Conservation (phyloP, 1,284 basidiomycete genomes). For the Malassezia sympodialis region DNA sequence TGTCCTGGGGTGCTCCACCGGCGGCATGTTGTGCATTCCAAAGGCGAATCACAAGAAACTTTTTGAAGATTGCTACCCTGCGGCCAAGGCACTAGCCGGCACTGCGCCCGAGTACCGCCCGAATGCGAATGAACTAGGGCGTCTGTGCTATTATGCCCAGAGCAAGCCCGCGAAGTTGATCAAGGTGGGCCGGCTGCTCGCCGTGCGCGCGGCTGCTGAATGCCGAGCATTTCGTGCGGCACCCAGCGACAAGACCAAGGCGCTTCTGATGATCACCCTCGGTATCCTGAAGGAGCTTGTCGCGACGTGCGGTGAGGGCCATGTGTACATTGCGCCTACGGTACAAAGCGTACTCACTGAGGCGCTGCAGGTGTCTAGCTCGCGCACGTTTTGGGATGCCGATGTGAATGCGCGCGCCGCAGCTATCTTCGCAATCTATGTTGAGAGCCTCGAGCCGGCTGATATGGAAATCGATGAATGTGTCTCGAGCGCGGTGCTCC, state of each 20-base stretch:
- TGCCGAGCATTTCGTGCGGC: conserved; percentile 58
- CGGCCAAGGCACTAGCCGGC: conserved; percentile 64
- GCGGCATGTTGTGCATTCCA: conserved; percentile 49
- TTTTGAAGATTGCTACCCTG: conserved; percentile 81
- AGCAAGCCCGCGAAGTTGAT: conserved; percentile 80
- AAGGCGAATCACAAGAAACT: conserved; percentile 76
- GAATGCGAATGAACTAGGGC: conserved; percentile 67
- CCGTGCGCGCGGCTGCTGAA: conserved; percentile 65
- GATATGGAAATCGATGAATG: conserved; percentile 12
- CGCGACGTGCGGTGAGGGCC: conserved; percentile 78
- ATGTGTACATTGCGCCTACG: conserved; percentile 67
- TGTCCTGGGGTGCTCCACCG: background rate
- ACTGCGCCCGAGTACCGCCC: conserved; percentile 62
- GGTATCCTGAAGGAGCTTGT: conserved; percentile 73
- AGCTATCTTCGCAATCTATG: conserved; percentile 56
- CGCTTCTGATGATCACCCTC: conserved; percentile 79
- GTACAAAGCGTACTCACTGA: conserved; percentile 65
- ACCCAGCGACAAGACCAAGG: conserved; percentile 60
- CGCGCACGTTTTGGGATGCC: conserved; percentile 54
- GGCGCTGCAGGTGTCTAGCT: conserved; percentile 56
- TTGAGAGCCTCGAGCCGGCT: background rate
- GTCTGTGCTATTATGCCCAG: conserved; percentile 81
- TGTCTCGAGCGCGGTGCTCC: background rate
- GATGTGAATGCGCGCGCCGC: conserved; percentile 76
- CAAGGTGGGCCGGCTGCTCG: conserved; percentile 72